These are phyloP conservation scores for Willaertia magna DNA, from an alignment of 208 protist species.

Conservation along the genomic window DNA sequence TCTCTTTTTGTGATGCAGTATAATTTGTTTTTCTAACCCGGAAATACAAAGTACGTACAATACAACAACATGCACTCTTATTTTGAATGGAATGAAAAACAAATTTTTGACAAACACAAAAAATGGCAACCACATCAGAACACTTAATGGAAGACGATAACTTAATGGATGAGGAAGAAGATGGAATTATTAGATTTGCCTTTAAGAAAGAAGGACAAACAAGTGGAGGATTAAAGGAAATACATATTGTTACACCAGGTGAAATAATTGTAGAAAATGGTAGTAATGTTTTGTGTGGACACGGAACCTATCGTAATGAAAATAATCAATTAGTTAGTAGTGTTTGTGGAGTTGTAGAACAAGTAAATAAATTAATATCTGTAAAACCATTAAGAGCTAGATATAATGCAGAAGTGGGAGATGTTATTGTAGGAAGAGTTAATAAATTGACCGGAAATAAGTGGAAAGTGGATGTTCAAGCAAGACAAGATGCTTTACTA, in stretches of 20 bases:
- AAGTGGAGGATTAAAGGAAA: neutral
- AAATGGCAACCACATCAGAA: too few relatives aligned
- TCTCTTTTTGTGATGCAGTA: too few relatives aligned
- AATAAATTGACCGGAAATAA: slow-evolving; percentile 67
- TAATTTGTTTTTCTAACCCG: too few relatives aligned
- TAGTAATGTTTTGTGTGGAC: slow-evolving; percentile 26
- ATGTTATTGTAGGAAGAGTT: slow-evolving; percentile 88
- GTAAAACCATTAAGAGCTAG: slow-evolving; percentile 45
- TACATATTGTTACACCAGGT: slow-evolving; percentile 4
- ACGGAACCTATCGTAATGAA: slow-evolving; percentile 36
- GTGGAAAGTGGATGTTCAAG: slow-evolving; percentile 86
- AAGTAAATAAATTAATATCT: slow-evolving; percentile 56
- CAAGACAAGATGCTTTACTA: slow-evolving; percentile 73
- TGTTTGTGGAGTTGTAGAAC: slow-evolving; percentile 50
- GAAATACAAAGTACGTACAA: too few relatives aligned
- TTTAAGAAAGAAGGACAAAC: neutral
- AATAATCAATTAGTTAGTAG: slow-evolving; percentile 31
- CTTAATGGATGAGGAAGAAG: neutral
- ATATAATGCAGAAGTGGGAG: slow-evolving; percentile 87
- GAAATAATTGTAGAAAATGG: slow-evolving; percentile 2
- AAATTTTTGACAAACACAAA: too few relatives aligned
- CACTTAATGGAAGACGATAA: too few relatives aligned
- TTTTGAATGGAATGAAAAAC: too few relatives aligned
- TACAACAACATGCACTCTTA: too few relatives aligned
- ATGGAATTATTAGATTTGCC: neutral